Conservation (phyloP, 139 green algal genomes). For the Auxenochlorella pyrenoidosa region DNA sequence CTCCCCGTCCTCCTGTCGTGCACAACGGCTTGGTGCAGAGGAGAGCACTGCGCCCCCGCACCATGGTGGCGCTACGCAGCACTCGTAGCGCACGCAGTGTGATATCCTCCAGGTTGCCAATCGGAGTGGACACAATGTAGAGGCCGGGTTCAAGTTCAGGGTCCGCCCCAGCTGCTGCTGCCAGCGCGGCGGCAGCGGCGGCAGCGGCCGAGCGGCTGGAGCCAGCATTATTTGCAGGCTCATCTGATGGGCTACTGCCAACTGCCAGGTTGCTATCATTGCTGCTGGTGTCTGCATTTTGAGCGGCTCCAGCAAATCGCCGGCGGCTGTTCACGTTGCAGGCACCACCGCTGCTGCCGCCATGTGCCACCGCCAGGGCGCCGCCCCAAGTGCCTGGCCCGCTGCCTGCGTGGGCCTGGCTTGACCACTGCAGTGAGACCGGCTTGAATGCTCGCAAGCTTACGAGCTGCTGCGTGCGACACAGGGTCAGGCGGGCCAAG, state of each 20-base stretch:
- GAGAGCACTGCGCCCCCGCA: no score
- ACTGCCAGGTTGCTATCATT: no score
- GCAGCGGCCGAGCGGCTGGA: neutral
- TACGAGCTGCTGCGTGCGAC: conserved; percentile 12
- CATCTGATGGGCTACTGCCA: no score
- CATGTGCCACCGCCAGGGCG: neutral
- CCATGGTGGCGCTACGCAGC: conserved; percentile 59
- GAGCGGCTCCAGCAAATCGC: no score
- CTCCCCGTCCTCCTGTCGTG: no score
- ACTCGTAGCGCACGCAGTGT: conserved; percentile 77
- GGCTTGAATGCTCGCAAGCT: conserved; percentile 3
- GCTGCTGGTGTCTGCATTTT: no score
- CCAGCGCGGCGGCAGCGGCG: no score
- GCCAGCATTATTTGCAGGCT: neutral
- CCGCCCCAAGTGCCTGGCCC: neutral
- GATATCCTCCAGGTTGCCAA: conserved; percentile 90
- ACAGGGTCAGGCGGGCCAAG: neutral
- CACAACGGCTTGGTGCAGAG: no score
- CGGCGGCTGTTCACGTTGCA: neutral
- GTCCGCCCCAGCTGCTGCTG: neutral
- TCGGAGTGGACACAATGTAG: conserved; percentile 86
- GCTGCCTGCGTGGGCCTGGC: neutral
- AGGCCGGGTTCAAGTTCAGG: neutral
- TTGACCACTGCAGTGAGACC: no score
- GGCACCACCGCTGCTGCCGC: neutral